Conservation (phyloP, 2,329 filamentous ascomycete species). For the Neopestalotiopsis clavispora region DNA sequence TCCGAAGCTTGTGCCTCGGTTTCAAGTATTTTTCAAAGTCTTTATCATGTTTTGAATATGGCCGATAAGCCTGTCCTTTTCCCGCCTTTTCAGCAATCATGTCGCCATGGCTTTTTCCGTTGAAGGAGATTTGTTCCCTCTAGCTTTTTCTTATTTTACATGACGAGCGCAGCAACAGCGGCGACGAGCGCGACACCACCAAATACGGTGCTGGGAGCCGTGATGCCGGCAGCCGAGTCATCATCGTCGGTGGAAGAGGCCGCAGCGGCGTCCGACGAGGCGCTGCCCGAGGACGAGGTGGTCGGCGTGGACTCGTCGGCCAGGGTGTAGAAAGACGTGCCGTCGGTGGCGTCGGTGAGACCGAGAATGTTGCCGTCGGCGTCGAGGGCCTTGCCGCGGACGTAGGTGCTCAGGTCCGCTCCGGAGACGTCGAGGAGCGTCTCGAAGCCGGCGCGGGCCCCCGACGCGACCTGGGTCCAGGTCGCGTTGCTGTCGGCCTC, state of each 20-base stretch:
- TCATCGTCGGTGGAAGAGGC: background rate
- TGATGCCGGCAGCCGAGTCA: background rate
- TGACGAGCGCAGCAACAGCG: background rate
- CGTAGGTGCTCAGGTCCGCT: background rate
- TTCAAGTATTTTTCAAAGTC: too few relatives aligned
- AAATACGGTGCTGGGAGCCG: background rate
- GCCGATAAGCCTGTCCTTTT: too few relatives aligned
- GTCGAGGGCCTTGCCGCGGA: constrained; percentile 12
- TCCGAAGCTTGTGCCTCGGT: too few relatives aligned
- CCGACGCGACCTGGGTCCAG: constrained; percentile 14
- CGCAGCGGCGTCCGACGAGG: background rate
- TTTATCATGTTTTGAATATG: too few relatives aligned
- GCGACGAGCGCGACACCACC: background rate
- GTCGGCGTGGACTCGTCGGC: constrained; percentile 8
- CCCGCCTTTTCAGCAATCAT: too few relatives aligned
- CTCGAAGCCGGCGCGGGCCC: constrained; percentile 7
- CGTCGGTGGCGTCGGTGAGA: constrained; percentile 9
- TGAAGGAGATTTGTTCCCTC: too few relatives aligned
- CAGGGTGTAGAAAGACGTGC: background rate
- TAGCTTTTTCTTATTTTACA: background rate
- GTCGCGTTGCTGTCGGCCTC: constrained; percentile 4
- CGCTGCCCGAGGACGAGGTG: background rate
- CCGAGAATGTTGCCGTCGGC: background rate
- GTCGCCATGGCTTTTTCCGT: too few relatives aligned
- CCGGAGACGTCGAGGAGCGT: constrained; percentile 4